Evolutionary conservation across 2,329 filamentous ascomycete genomes (phyloP).

Genomic region (Raffaelea ambrosiae): DNA sequence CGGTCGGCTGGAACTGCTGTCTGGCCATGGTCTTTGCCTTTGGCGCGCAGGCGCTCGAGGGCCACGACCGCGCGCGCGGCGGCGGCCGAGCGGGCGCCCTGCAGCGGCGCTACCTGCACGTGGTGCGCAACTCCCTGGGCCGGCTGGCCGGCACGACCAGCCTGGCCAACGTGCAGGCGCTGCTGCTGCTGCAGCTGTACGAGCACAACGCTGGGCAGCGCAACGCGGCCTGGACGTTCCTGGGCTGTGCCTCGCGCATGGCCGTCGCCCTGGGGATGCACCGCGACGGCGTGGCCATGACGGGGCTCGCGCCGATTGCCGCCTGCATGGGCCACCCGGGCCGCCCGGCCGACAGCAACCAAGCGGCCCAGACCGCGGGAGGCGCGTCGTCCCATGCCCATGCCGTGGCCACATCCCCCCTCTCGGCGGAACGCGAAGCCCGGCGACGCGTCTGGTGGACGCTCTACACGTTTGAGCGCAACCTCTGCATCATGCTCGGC

Average conservation of each 20-base stretch:
- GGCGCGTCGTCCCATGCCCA: too few relatives aligned
- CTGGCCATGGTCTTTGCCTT: slow-evolving; percentile 14
- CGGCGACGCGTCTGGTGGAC: slow-evolving; percentile 25
- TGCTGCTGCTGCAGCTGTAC: slow-evolving; percentile 31
- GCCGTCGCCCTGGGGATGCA: slow-evolving; percentile 34
- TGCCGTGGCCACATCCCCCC: too few relatives aligned
- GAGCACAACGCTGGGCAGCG: slow-evolving; percentile 35
- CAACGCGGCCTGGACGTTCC: slow-evolving; percentile 31
- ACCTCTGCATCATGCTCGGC: slow-evolving; percentile 27
- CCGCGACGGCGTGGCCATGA: slow-evolving; percentile 15
- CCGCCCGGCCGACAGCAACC: too few relatives aligned
- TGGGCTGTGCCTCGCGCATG: slow-evolving; percentile 31
- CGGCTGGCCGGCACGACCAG: slow-evolving; percentile 18
- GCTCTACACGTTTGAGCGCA: slow-evolving; percentile 26
- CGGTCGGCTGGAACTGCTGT: slow-evolving; percentile 13
- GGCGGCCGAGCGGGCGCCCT: neutral
- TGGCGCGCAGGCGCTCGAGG: slow-evolving; percentile 11
- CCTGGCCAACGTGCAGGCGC: slow-evolving; percentile 29
- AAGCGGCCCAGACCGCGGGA: too few relatives aligned
- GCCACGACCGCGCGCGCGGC: slow-evolving; percentile 9
- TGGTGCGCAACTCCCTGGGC: slow-evolving; percentile 10
- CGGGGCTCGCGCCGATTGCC: neutral
- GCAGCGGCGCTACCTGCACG: slow-evolving; percentile 10
- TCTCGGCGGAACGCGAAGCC: slow-evolving; percentile 18
- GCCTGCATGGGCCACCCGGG: neutral